phyloP scores from a whole-genome alignment of 495 filamentous ascomycete species.

The Xylaria sp. region DNA sequence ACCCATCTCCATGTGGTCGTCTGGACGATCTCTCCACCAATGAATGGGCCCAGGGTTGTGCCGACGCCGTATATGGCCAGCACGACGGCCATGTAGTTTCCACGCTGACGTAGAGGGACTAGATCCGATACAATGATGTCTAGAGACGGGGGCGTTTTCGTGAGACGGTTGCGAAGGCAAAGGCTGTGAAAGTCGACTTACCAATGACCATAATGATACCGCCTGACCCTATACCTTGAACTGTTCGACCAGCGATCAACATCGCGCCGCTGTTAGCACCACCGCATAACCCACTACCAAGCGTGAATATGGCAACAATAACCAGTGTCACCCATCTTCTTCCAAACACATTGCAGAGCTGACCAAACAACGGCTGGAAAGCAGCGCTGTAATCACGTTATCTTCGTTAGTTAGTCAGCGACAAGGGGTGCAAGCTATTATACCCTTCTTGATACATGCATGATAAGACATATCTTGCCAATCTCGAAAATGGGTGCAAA shows the following conservation, averaged over 20 bases:
- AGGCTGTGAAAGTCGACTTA: no score
- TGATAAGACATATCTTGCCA: no score
- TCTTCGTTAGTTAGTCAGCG: no score
- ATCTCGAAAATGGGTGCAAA: no score
- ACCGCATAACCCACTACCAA: not conserved
- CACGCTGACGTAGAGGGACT: not conserved
- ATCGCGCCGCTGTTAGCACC: not conserved
- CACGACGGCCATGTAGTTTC: not conserved
- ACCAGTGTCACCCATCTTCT: not conserved
- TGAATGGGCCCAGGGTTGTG: not conserved
- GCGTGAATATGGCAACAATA: not conserved
- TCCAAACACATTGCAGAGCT: not conserved
- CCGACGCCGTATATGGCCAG: not conserved
- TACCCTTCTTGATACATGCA: no score
- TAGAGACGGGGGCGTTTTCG: no score
- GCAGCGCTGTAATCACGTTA: no score
- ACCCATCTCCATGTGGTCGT: conserved; percentile 5
- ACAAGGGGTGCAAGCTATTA: not conserved
- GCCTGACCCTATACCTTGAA: not conserved
- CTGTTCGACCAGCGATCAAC: not conserved
- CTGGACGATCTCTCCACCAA: not conserved
- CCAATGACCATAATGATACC: not conserved
- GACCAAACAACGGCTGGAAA: not conserved
- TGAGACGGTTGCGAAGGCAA: no score
- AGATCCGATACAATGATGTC: not conserved